Evolutionary conservation across 495 filamentous ascomycete genomes (phyloP), one percentile per base, ranked within the genome.

Genomic region (Paragyromitra xinjiangensis): DNA sequence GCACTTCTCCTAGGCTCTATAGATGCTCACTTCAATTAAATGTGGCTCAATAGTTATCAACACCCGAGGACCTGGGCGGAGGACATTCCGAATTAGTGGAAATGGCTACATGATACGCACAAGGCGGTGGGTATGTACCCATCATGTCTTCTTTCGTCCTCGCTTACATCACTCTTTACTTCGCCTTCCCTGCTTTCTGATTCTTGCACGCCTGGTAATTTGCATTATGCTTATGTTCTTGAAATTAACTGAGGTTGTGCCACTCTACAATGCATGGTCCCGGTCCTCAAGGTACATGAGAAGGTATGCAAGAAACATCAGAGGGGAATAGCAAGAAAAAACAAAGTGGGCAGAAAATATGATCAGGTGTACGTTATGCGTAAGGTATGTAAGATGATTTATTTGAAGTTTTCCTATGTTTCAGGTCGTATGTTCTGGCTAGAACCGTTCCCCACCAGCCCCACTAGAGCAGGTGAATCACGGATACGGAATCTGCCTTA

Each of bases 41-140:
- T 58, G 50, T 22, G 16, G 14, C 14, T 65, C 39, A 61, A 56
- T 4, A 56, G 34, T 56, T 58, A 55, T 42, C 22, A 42, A 12
- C 7, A 71, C 59, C 59, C 59, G 55, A 7, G 29, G 22, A 65
- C 73, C 73, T 76, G 68, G 56, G 50, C 67, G 50, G 68, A 72
- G 68, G 58, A 59, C 22, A 42, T 72, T 66, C 40, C 73, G 29
- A 51, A 76, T 71, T 71, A 58, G 73, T 71, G 56, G 61, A 24
- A 39, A 75, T n/a, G 24, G 69, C 67, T 62, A 22, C 56, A 63
- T 51, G 39, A 56, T 42, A 55, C 58, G 37, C 37, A 65, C 61
- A 64, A 65, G 48, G 45, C 50, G 19, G 11, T 58, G 3, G 29
- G 42, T 6, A 61, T 62, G 53, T 75, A 44, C 19, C 58, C 6